Conservation (phyloP, 1,284 basidiomycete genomes). For the Austroboletus niveus region DNA sequence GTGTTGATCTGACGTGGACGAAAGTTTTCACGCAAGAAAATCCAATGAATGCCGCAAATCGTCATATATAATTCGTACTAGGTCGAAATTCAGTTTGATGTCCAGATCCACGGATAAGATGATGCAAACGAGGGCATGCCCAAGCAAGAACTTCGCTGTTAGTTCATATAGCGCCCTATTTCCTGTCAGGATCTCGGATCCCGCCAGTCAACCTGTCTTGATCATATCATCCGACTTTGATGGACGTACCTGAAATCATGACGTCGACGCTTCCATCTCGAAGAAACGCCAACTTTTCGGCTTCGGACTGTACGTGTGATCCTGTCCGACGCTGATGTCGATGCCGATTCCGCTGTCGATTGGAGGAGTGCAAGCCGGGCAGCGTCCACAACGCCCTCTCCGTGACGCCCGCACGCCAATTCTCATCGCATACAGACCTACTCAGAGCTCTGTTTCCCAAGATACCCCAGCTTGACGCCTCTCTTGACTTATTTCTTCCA, state of each 20-base stretch:
- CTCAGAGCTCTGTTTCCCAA: constrained; percentile 71
- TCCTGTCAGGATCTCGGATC: too few species aligned
- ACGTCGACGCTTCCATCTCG: constrained; percentile 66
- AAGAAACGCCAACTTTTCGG: constrained; percentile 57
- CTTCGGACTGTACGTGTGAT: constrained; percentile 49
- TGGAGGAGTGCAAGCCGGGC: constrained; percentile 44
- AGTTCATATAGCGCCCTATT: too few species aligned
- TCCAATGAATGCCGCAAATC: not conserved
- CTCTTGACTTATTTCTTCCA: constrained; percentile 63
- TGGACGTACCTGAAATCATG: constrained; percentile 61
- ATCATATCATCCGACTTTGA: too few species aligned
- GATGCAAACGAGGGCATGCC: too few species aligned
- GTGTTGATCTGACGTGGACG: too few species aligned
- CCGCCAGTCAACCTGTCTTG: too few species aligned
- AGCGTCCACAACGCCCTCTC: constrained; percentile 42
- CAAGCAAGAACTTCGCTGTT: too few species aligned
- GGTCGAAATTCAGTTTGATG: too few species aligned
- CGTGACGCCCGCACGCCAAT: too few species aligned
- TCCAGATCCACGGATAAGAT: too few species aligned
- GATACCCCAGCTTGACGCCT: constrained; percentile 55
- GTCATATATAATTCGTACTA: too few species aligned
- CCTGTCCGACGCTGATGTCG: constrained; percentile 12
- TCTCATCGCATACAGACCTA: constrained; percentile 47
- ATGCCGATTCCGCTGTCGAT: too few species aligned
- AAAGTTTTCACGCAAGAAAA: not conserved